Evolutionary conservation across 129 eudicot genomes (phyloP).

Genomic region (Helichrysum umbraculigerum): DNA sequence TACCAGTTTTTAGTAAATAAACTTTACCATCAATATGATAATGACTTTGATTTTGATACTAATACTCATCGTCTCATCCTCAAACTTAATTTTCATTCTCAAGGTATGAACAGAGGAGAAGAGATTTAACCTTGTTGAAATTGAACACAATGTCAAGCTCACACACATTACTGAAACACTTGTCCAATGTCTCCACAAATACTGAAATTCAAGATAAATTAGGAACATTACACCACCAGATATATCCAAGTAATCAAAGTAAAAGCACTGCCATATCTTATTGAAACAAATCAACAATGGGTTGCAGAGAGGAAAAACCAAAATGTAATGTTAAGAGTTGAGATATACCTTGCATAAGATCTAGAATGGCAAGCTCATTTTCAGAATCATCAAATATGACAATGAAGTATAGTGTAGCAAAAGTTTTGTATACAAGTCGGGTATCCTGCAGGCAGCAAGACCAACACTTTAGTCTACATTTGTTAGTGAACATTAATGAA

Average conservation of each 20-base stretch:
- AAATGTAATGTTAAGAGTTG: background rate
- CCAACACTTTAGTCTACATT: background rate
- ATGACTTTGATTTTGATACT: background rate
- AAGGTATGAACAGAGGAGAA: slow-evolving; percentile 1
- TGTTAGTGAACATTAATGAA: background rate
- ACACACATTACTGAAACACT: slow-evolving; percentile 79
- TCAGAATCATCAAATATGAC: slow-evolving; percentile 84
- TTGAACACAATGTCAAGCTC: slow-evolving; percentile 90
- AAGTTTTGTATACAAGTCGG: slow-evolving; percentile 85
- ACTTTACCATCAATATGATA: background rate
- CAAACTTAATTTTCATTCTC: slow-evolving; percentile 4
- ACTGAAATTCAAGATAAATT: slow-evolving; percentile 47
- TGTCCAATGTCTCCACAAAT: slow-evolving; percentile 92
- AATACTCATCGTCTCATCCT: background rate
- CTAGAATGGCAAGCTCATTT: slow-evolving; percentile 95
- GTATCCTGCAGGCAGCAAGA: slow-evolving; percentile 63
- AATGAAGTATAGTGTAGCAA: slow-evolving; percentile 80
- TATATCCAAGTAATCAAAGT: background rate
- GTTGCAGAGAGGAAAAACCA: slow-evolving; percentile 2
- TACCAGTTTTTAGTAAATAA: background rate
- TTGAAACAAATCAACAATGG: background rate
- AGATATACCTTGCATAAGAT: slow-evolving; percentile 89
- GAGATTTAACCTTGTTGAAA: slow-evolving; percentile 63
- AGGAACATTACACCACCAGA: slow-evolving; percentile 15
- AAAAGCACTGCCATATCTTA: slow-evolving; percentile 10